Conservation (phyloP, 176 grass and related monocot species). For the Oryza glumipatula region DNA sequence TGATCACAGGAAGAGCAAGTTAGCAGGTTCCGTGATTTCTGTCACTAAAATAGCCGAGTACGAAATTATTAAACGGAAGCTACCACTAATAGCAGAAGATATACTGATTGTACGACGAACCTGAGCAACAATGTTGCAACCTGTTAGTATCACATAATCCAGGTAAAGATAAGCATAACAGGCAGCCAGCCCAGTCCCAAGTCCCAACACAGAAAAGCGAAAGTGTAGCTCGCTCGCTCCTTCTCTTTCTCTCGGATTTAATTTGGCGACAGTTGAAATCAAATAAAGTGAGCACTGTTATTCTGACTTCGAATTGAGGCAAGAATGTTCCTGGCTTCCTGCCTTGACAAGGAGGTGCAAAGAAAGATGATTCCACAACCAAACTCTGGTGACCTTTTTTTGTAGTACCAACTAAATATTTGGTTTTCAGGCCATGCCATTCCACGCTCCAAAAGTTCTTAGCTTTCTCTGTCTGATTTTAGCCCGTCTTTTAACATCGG, state of each 20-base stretch:
- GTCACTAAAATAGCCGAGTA: too few species aligned
- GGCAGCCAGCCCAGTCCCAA: background rate
- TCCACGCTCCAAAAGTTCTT: background rate
- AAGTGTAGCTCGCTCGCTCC: background rate
- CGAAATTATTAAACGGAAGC: too few species aligned
- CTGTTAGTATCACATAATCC: background rate
- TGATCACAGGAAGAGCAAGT: background rate
- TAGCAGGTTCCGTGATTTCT: too few species aligned
- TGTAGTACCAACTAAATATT: background rate
- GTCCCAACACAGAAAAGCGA: background rate
- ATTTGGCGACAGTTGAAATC: background rate
- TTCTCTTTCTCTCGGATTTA: background rate
- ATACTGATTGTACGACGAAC: too few species aligned
- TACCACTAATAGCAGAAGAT: too few species aligned
- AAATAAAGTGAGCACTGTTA: background rate
- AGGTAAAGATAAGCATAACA: too few species aligned
- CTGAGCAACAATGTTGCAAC: background rate
- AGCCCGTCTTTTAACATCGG: background rate
- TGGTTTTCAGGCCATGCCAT: background rate
- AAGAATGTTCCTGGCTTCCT: slow-evolving; percentile 40
- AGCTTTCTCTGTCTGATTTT: background rate
- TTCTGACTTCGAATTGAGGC: slow-evolving; percentile 10
- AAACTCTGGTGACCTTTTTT: background rate
- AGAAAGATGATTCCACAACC: background rate
- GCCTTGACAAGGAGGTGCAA: background rate